phyloP scores from a whole-genome alignment of 2,329 filamentous ascomycete genomes.

The Paracorniculantispora psalliotae region DNA sequence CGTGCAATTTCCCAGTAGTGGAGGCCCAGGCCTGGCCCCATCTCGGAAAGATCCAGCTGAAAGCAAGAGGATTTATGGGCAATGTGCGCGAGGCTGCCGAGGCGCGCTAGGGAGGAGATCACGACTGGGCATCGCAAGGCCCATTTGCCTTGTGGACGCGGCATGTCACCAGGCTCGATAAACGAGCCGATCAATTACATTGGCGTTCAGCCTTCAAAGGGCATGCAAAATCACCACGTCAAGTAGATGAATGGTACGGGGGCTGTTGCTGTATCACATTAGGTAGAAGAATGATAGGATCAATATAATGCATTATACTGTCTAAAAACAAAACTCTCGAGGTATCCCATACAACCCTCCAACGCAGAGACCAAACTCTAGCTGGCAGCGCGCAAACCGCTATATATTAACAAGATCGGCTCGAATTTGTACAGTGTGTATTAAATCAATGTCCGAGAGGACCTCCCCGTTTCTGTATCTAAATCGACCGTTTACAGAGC shows the following conservation, averaged over 20 bases:
- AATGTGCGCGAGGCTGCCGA: neutral
- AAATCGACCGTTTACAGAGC: slow-evolving; percentile 21
- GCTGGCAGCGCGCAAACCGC: neutral
- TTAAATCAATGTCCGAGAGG: neutral
- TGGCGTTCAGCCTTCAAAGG: neutral
- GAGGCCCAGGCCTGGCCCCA: neutral
- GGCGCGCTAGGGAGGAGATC: neutral
- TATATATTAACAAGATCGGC: slow-evolving; percentile 12
- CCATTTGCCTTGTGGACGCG: neutral
- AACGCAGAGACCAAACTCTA: neutral
- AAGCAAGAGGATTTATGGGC: neutral
- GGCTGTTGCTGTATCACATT: too few species aligned
- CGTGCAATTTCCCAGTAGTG: neutral
- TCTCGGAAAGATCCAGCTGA: neutral
- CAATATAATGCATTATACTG: neutral
- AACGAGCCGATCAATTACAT: neutral
- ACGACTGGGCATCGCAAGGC: neutral
- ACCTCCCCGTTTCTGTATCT: neutral
- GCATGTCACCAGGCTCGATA: neutral
- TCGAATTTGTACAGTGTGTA: slow-evolving; percentile 15
- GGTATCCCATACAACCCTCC: slow-evolving; percentile 8
- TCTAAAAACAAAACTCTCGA: slow-evolving; percentile 1
- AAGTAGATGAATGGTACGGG: too few species aligned
- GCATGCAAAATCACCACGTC: too few species aligned
- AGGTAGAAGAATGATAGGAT: too few species aligned